Conservation (phyloP, 2,329 filamentous ascomycete species). For the Colletotrichum sp. region DNA sequence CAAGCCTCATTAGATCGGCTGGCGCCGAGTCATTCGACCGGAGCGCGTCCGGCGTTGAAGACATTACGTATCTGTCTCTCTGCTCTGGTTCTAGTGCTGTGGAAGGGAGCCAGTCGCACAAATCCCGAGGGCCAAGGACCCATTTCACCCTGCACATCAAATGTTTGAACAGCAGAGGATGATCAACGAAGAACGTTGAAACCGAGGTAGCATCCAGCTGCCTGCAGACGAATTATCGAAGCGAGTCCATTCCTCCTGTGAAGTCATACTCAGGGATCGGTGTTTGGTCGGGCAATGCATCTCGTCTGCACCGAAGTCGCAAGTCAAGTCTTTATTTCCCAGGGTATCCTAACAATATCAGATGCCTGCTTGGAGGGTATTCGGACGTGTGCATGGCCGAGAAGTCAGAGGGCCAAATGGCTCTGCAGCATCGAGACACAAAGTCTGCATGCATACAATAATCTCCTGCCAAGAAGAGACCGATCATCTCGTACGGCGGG, state of each 20-base stretch:
- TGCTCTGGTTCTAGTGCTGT: not conserved
- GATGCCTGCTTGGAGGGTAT: not conserved
- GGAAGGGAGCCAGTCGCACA: not conserved
- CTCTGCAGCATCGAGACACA: not conserved
- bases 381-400: not conserved
- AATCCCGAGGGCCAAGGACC: not conserved
- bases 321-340: not conserved
- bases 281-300: not conserved
- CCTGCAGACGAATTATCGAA: not conserved
- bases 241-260: not conserved
- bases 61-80: not conserved
- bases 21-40: slow-evolving; percentile 15
- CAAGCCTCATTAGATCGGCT: not conserved
- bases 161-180: not conserved
- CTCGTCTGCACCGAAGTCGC: not conserved
- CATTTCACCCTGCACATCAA: not conserved
- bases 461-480: not conserved
- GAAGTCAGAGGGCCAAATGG: not conserved
- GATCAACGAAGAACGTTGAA: not conserved
- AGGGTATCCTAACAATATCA: not conserved
- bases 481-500: slow-evolving; percentile 1
- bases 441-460: not conserved
- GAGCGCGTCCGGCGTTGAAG: slow-evolving; percentile 2
- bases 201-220: not conserved
- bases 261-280: not conserved